Conservation (phyloP, 2,329 filamentous ascomycete species). For the Exophiala lecanii-corni region DNA sequence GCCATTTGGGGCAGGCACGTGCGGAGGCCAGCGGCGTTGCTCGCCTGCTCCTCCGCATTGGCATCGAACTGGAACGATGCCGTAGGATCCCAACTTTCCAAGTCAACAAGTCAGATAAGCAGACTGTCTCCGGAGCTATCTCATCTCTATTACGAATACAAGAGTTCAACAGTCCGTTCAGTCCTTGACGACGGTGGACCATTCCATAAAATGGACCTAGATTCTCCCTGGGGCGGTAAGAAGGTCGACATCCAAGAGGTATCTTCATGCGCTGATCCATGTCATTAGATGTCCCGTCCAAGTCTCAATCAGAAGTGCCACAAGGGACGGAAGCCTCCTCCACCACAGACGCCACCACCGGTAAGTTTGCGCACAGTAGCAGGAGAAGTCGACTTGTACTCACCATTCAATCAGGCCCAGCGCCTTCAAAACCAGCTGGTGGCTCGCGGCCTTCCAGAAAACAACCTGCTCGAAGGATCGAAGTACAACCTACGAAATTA, state of each 20-base stretch:
- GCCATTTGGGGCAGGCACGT: no score
- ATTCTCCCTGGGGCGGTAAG: slow-evolving; percentile 49
- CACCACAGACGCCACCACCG: slow-evolving; percentile 25
- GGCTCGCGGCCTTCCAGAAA: slow-evolving; percentile 47
- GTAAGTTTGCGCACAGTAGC: no score
- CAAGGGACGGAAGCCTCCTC: slow-evolving; percentile 28
- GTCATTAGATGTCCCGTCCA: slow-evolving; percentile 43
- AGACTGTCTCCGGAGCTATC: no score
- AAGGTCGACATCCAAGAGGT: slow-evolving; percentile 19
- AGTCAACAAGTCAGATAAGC: no score
- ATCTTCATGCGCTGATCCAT: slow-evolving; percentile 17
- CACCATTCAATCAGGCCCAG: slow-evolving; percentile 17
- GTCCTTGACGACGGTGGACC: no score
- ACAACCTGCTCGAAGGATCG: slow-evolving; percentile 53
- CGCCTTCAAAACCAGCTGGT: slow-evolving; percentile 31
- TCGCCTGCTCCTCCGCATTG: not conserved
- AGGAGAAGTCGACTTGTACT: slow-evolving; percentile 7
- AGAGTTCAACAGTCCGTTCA: no score
- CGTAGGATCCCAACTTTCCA: slow-evolving; percentile 3
- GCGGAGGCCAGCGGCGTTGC: no score
- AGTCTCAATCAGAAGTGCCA: slow-evolving; percentile 30
- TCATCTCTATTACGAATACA: no score
- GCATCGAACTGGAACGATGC: not conserved
- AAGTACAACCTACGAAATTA: slow-evolving; percentile 56
- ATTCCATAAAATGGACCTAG: slow-evolving; percentile 29